Percentiles rank a stretch among this genome's conserved stretches.
Conservation (phyloP, 768 basidiomycete genomes). For the Tephrocybe sp. region DNA sequence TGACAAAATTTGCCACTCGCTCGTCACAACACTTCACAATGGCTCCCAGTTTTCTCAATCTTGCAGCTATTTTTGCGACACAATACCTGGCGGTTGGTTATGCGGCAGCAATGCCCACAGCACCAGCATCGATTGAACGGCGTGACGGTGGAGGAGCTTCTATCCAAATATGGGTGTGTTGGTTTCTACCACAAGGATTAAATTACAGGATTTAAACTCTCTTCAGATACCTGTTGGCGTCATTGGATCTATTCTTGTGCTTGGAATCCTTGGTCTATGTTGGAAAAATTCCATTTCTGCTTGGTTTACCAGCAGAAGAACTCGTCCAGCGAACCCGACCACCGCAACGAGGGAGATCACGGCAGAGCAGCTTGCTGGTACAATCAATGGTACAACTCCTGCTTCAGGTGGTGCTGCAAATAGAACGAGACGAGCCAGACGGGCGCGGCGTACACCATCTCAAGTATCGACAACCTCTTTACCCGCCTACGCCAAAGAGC, state of each 20-base stretch:
- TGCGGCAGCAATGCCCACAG: constrained; percentile 14
- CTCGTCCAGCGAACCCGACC: background rate
- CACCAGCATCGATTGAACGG: background rate
- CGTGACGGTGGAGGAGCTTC: background rate
- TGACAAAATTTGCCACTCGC: background rate
- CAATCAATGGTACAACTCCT: constrained; percentile 28
- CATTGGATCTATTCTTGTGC: constrained; percentile 2
- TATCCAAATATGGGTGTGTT: constrained; percentile 17
- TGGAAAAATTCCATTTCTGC: background rate
- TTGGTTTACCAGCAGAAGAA: constrained; percentile 1
- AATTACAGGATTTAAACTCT: background rate
- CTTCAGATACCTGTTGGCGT: constrained; percentile 15
- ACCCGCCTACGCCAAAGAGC: constrained; percentile 81
- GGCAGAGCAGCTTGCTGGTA: constrained; percentile 56
- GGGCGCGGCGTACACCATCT: constrained; percentile 65
- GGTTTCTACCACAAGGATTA: background rate
- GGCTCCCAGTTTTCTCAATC: background rate
- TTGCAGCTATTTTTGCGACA: constrained; percentile 6
- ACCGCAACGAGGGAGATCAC: constrained; percentile 38
- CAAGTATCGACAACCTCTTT: constrained; percentile 78
- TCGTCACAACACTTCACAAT: background rate
- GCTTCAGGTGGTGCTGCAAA: constrained; percentile 22
- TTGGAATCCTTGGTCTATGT: constrained; percentile 1
- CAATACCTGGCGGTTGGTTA: background rate
- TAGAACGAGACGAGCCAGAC: constrained; percentile 30